Base-by-base conservation (phyloP, 805 yeast genomes). In the Yarrowia sp. region DNA sequence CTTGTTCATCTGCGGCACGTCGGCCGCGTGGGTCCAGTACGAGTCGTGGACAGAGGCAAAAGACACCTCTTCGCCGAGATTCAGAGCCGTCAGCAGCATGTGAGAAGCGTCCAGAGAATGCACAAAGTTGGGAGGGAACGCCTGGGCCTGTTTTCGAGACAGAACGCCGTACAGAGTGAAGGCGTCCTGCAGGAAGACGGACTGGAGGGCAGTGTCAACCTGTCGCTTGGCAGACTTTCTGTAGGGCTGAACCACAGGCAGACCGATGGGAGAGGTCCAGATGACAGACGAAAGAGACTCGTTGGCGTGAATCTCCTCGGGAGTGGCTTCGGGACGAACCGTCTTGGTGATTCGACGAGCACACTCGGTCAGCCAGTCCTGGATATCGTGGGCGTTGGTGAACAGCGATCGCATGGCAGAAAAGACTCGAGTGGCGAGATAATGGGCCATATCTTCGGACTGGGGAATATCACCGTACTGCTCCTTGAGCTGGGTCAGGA, bases 41-140 rank as follows among this genome's bases (percentile, higher is more conserved):
- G 98, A 93, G 74, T 93, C 99, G 76, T 93, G 99, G 24, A 93
- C 99, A 0, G 98, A 86, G 0, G 98, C 97, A 80, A 95, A 93
- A 12, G 85, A 79, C 58, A 95, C 76, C 0, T 83, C 85, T 1
- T 73, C 73, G 21, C 28, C 28, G 40, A 58, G 49, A 44, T 85
- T 81, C 59, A 84, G 80, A 0, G 98, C 96, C 9, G 97, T 88
- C 79, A 92, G 77, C 61, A 95, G 80, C 99, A 93, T 95, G 74
- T 93, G 99, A 0, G 97, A 88, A 1, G 98, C 98, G 80, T 93
- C 99, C 66, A 93, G 79, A 0, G 98, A 93, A 74, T 93, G 99
- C 62, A 93, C 89, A 75, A 83, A 93, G 74, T 93, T 93, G 33
- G 99, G 99, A 16, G 99, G 97, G 76, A 93, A 90, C 0, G 97